Percentiles rank a stretch among this genome's conserved stretches.
Evolutionary conservation across 345 rosid genomes (phyloP).

Genomic region (Clausena lansium): DNA sequence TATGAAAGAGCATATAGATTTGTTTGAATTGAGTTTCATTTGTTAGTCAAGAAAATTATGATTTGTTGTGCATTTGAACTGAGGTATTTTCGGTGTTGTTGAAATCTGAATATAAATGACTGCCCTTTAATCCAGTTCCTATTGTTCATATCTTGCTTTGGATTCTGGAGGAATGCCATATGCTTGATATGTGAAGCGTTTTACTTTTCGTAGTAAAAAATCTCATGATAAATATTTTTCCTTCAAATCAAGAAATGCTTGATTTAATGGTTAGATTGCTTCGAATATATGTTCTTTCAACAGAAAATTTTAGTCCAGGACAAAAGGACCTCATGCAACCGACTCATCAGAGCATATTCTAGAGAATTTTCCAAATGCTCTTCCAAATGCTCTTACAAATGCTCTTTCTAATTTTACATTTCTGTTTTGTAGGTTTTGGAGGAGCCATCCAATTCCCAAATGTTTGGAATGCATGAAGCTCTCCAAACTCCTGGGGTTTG

Average conservation of each 20-base stretch:
- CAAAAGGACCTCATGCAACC: background rate
- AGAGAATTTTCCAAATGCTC: background rate
- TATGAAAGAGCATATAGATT: background rate
- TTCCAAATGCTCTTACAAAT: background rate
- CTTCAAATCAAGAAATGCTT: background rate
- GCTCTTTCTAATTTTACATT: constrained; percentile 2
- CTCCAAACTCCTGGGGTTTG: constrained; percentile 85
- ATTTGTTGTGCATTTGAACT: background rate
- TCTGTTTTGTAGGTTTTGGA: constrained; percentile 47
- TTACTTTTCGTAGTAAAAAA: background rate
- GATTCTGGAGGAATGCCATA: background rate
- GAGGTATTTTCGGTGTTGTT: background rate
- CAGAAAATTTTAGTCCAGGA: background rate
- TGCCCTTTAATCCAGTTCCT: too few species aligned
- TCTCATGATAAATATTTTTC: background rate
- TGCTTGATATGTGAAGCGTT: background rate
- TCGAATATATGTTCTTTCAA: background rate
- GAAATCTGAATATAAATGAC: background rate
- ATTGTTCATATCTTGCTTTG: background rate
- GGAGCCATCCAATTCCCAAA: constrained; percentile 49
- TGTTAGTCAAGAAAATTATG: background rate
- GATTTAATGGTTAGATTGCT: background rate
- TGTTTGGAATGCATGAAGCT: constrained; percentile 43
- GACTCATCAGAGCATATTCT: background rate
- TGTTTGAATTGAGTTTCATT: background rate